Base-by-base conservation (phyloP, 2,329 filamentous ascomycete genomes). In the Botrytis fragariae region DNA sequence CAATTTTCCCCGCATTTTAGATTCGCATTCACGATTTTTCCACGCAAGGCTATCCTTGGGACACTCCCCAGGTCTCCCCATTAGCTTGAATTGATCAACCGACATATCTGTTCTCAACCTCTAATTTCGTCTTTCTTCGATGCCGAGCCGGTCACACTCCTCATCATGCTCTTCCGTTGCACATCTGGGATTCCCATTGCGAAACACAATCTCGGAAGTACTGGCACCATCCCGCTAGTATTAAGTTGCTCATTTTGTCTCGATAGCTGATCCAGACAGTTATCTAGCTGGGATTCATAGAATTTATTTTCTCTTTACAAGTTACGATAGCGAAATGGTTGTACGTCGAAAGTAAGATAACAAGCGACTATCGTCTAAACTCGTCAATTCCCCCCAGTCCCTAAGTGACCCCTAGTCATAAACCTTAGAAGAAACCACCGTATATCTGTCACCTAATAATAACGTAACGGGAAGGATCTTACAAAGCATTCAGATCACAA, bases 241-340 rank as follows among this genome's bases (percentile, higher is more conserved):
- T 57, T 29, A 14, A 18, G 1, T 57, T 18, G 1, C 51, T 29
- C 7, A 8, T 57, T 8, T 57, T 8, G 14, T 29, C 51, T 57
- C n/a, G 3, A 3, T 18, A 18, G 7, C 51, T 29, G 16, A 18
- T 29, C n/a, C 14, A 10, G 14, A 57, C 29, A 18, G 1, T 29
- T 57, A 57, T 18, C n/a, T 57, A 57, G 14, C n/a, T 57, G 3
- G n/a, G 1, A 3, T 29, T 18, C 1, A 18, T 9, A 7, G 14
- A 0, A 0, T 2, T 57, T 4, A 8, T 0, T 2, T 9, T 3
- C 14, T 29, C 14, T n/a, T 18, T 9, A 29, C n/a, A 7, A 2
- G 1, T 29, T 29, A 18, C 9, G 29, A 18, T 57, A 8, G 51
- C 14, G 3, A 29, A 57, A 29, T 5, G 2, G 1, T 57, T 9